phyloP scores from a whole-genome alignment of 768 basidiomycete genomes.

The Podaxis mareebaensis region DNA sequence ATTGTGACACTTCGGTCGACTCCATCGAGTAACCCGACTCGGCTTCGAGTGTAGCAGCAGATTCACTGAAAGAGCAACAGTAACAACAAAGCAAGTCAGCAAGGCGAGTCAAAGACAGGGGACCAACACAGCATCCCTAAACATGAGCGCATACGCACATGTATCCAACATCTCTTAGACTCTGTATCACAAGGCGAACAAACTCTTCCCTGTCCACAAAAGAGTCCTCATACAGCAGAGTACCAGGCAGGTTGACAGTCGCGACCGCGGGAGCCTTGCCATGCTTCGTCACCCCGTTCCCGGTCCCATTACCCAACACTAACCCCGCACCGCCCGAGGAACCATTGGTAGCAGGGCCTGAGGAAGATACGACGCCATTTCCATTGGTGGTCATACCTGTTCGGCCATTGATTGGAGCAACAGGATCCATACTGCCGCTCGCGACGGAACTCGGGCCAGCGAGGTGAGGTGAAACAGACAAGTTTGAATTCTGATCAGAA shows the following conservation, averaged over 20 bases:
- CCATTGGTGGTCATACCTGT: slow-evolving; percentile 18
- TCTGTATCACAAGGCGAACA: slow-evolving; percentile 85
- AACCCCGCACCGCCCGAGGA: slow-evolving; percentile 20
- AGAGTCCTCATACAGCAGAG: slow-evolving; percentile 76
- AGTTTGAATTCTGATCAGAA: slow-evolving; percentile 46
- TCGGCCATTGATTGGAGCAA: slow-evolving; percentile 37
- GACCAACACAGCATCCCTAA: neutral
- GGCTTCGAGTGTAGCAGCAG: slow-evolving; percentile 84
- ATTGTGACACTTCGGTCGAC: slow-evolving; percentile 71
- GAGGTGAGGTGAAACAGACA: slow-evolving; percentile 46
- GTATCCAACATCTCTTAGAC: slow-evolving; percentile 85
- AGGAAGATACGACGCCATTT: slow-evolving; percentile 37
- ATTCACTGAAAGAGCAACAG: slow-evolving; percentile 56
- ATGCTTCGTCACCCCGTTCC: slow-evolving; percentile 57
- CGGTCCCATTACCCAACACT: slow-evolving; percentile 40
- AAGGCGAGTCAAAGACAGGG: slow-evolving; percentile 16
- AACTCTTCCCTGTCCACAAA: slow-evolving; percentile 87
- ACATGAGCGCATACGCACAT: slow-evolving; percentile 41
- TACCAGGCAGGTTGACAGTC: slow-evolving; percentile 69
- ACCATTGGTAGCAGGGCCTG: slow-evolving; percentile 34
- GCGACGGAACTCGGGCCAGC: slow-evolving; percentile 52
- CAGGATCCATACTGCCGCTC: slow-evolving; percentile 24
- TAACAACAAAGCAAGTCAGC: neutral
- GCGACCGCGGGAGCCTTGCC: slow-evolving; percentile 45
- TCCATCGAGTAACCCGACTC: slow-evolving; percentile 93